Conservation (phyloP, 495 filamentous ascomycete species). For the Hypoxylon perforatum region DNA sequence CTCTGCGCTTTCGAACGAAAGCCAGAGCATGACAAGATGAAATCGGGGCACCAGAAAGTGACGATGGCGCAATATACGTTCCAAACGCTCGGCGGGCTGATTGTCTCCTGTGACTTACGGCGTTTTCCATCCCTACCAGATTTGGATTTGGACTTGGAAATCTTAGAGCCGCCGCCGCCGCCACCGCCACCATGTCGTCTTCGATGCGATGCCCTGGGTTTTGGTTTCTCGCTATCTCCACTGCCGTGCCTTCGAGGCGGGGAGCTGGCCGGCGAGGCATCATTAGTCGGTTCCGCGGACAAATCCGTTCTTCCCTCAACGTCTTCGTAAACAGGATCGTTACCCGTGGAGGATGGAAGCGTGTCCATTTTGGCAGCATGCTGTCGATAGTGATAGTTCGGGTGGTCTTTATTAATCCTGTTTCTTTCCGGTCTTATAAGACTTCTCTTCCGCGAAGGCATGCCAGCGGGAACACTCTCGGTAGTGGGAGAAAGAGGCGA, state of each 20-base stretch:
- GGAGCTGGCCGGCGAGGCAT: slow-evolving; percentile 52
- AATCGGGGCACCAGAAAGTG: slow-evolving; percentile 95
- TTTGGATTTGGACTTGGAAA: slow-evolving; percentile 60
- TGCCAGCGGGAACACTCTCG: slow-evolving; percentile 41
- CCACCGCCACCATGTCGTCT: slow-evolving; percentile 46
- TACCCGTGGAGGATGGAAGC: slow-evolving; percentile 87
- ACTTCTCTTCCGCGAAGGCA: slow-evolving; percentile 75
- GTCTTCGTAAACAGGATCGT: slow-evolving; percentile 85
- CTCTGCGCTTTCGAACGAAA: slow-evolving; percentile 90
- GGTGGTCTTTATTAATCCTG: slow-evolving; percentile 82
- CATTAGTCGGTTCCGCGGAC: slow-evolving; percentile 60
- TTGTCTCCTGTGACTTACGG: slow-evolving; percentile 70
- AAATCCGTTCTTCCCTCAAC: slow-evolving; percentile 61
- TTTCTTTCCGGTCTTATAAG: slow-evolving; percentile 89
- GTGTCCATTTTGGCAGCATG: slow-evolving; percentile 91
- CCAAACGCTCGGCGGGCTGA: slow-evolving; percentile 90
- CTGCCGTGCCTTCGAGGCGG: slow-evolving; percentile 48
- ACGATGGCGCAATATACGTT: slow-evolving; percentile 92
- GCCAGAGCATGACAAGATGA: slow-evolving; percentile 83
- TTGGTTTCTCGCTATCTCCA: slow-evolving; percentile 53
- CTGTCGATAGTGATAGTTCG: slow-evolving; percentile 93
- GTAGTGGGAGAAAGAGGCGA: slow-evolving; percentile 58
- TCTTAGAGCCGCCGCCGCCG: slow-evolving; percentile 45
- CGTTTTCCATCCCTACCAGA: slow-evolving; percentile 70
- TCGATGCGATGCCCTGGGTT: slow-evolving; percentile 33